These are phyloP conservation scores for Erythrophleum fordii DNA, from an alignment of 306 rosid genomes.

Conservation along the genomic window DNA sequence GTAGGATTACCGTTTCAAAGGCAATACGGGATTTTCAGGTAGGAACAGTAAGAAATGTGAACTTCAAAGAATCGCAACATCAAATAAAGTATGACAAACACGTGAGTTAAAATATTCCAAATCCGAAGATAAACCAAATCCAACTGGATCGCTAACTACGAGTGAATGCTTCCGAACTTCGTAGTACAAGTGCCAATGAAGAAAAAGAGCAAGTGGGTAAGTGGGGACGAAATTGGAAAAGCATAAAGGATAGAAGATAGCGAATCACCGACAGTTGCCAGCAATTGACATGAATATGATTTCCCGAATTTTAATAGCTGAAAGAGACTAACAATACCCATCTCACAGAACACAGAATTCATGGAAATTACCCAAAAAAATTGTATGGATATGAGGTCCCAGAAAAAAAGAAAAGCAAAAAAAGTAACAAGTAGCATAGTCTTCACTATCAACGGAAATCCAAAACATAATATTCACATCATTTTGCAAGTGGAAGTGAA, in stretches of 20 bases:
- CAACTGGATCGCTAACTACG: slow-evolving; percentile 1
- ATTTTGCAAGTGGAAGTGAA: background rate
- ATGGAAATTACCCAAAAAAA: background rate
- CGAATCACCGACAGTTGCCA: slow-evolving; percentile 40
- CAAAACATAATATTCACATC: background rate
- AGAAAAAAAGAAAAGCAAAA: background rate
- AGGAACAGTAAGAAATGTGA: slow-evolving; percentile 15
- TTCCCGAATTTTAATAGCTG: background rate
- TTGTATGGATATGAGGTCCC: background rate
- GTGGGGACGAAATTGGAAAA: background rate
- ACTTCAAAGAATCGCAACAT: background rate
- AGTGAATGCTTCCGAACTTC: slow-evolving; percentile 20
- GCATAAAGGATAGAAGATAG: background rate
- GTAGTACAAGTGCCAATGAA: slow-evolving; percentile 2
- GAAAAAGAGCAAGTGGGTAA: slow-evolving; percentile 13
- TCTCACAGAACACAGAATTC: slow-evolving; percentile 8
- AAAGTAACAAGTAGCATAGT: background rate
- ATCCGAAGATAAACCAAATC: background rate
- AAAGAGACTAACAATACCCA: slow-evolving; percentile 35
- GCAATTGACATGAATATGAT: slow-evolving; percentile 6
- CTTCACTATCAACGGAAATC: background rate
- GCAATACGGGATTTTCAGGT: background rate
- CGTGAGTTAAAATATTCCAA: slow-evolving; percentile 10
- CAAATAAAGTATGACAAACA: background rate
- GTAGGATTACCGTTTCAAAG: background rate